Evolutionary conservation across 2,329 filamentous ascomycete species (phyloP).

Genomic region (Neofusicoccum umdonicola): DNA sequence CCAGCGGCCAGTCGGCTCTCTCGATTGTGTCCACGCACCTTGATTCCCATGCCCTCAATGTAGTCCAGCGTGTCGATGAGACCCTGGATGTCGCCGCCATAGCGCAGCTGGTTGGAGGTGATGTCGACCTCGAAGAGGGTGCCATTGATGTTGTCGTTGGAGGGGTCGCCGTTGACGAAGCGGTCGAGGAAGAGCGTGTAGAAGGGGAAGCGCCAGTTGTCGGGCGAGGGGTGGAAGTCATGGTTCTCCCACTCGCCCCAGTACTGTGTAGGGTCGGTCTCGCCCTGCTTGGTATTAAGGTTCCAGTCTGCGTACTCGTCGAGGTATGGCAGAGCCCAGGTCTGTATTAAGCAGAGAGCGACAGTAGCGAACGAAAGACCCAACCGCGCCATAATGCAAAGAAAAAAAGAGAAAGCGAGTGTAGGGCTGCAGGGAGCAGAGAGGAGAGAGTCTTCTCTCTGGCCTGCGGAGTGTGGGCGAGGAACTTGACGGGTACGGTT

Average conservation of each 20-base stretch:
- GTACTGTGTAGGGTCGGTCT: slow-evolving; percentile 58
- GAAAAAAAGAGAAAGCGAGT: slow-evolving; percentile 11
- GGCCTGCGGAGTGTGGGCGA: background rate
- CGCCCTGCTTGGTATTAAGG: slow-evolving; percentile 58
- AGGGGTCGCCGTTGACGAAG: slow-evolving; percentile 64
- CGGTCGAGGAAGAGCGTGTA: slow-evolving; percentile 65
- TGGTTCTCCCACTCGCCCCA: slow-evolving; percentile 56
- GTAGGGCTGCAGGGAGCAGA: slow-evolving; percentile 15
- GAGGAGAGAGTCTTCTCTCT: background rate
- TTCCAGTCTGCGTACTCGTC: slow-evolving; percentile 55
- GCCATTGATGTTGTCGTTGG: slow-evolving; percentile 62
- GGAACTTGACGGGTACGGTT: slow-evolving; percentile 5
- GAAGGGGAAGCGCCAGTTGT: slow-evolving; percentile 64
- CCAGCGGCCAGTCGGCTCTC: slow-evolving; percentile 15
- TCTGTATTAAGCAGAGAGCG: slow-evolving; percentile 12
- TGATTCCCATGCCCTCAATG: slow-evolving; percentile 63
- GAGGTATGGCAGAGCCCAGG: slow-evolving; percentile 42
- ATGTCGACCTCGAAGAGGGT: slow-evolving; percentile 61
- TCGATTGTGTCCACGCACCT: slow-evolving; percentile 39
- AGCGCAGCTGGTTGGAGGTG: slow-evolving; percentile 60
- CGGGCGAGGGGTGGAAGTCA: slow-evolving; percentile 53
- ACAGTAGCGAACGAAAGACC: slow-evolving; percentile 15
- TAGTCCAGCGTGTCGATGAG: slow-evolving; percentile 62
- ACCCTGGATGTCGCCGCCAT: slow-evolving; percentile 60
- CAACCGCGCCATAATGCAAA: slow-evolving; percentile 13